phyloP scores from a whole-genome alignment of 345 rosid genomes.

The Mercurialis annua region DNA sequence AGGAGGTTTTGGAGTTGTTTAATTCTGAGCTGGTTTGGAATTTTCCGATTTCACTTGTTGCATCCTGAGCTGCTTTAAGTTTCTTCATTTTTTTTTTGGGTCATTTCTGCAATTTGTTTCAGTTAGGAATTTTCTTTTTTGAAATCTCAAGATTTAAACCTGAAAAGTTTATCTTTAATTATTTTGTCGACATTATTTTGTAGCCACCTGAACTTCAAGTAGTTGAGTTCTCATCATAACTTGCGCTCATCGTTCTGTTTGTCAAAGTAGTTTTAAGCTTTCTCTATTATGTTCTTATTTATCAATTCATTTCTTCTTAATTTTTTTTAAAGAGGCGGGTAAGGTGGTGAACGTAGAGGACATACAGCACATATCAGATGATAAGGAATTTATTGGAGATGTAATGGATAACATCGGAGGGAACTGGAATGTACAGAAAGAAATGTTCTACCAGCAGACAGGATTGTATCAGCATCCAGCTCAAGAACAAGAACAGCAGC shows the following conservation, averaged over 20 bases:
- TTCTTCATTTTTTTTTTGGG: background rate
- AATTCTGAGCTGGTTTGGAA: background rate
- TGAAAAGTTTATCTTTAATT: too few relatives aligned
- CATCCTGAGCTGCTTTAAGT: background rate
- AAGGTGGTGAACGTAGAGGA: conserved; percentile 43
- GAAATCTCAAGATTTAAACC: too few relatives aligned
- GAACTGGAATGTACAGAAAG: conserved; percentile 54
- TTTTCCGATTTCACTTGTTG: background rate
- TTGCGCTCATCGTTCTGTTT: too few relatives aligned
- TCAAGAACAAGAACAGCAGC: background rate
- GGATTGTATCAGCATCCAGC: conserved; percentile 28
- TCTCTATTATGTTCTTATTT: background rate
- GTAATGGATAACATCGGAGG: conserved; percentile 42
- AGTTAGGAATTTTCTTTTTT: too few relatives aligned
- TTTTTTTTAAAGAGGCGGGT: conserved; percentile 47
- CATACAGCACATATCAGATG: conserved; percentile 56
- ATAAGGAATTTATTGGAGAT: conserved; percentile 42
- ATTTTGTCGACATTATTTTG: background rate
- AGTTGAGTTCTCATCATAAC: background rate
- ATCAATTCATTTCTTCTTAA: background rate
- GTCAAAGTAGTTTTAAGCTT: too few relatives aligned
- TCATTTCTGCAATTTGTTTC: background rate
- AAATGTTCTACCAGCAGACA: conserved; percentile 43
- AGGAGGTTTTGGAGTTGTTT: background rate
- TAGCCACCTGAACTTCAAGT: background rate